Evolutionary conservation across 225 moss, liverwort and hornwort genomes (phyloP), one percentile per base, ranked within the genome.

Genomic region (Antitrichia curtipendula): DNA sequence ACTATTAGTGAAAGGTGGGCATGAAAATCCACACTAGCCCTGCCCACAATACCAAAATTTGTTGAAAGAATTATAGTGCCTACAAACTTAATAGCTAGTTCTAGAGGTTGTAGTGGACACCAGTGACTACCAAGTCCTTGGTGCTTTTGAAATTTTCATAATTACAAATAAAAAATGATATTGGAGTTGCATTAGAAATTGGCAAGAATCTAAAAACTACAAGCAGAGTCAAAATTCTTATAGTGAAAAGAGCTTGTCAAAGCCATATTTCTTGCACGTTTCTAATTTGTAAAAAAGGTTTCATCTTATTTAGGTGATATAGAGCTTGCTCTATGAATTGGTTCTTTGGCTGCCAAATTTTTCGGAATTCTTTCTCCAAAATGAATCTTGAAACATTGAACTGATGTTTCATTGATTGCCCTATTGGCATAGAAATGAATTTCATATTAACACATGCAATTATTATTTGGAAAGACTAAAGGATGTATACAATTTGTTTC

Each of bases 61-160:
- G 25, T 65, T 65, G 65, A 65, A 5, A n/a, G n/a, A 66, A n/a
- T 8, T 66, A n/a, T 21, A 1, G 6, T 65, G 36, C 11, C 3
- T 10, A n/a, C 20, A 0, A 6, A 19, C 20, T 65, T 65, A 1
- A 3, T 0, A 34, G 1, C 2, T 64, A 0, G 34, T 34, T 2
- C 2, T 17, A 2, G 17, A 65, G 18, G 5, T 1, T 4, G 6
- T 65, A 65, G 20, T 66, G 2, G 12, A 10, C 4, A n/a, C 21
- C 2, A n/a, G 12, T 0, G 1, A 12, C 4, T 38, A 2, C 12
- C 7, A 66, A 22, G 22, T 38, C 66, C 7, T n/a, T 4, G 0
- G 1, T 22, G 12, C 38, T 66, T 63, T 22, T 12, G 12, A 38
- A 68, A 7, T 68, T 68, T 38, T 4, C 0, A 13, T 11, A 68